These are phyloP conservation scores for Musa itinerans DNA, from an alignment of 176 grass and related monocot species.

Conservation along the genomic window DNA sequence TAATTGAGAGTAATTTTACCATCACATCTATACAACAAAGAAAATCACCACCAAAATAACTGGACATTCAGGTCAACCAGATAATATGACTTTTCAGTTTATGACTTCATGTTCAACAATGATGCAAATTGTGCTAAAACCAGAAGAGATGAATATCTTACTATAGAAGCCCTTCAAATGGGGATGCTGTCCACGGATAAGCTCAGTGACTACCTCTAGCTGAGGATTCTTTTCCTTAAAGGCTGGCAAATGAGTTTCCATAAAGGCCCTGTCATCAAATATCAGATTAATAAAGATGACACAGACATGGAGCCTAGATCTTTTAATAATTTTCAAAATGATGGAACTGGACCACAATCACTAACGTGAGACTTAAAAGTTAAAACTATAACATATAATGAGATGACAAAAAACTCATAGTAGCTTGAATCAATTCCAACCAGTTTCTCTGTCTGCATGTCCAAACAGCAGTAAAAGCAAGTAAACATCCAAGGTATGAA, in stretches of 20 bases:
- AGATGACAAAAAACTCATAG: not conserved
- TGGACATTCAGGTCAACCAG: not conserved
- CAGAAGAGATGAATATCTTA: constrained; percentile 34
- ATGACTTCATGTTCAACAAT: not conserved
- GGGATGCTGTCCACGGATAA: constrained; percentile 69
- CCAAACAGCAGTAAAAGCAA: not conserved
- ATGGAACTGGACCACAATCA: not conserved
- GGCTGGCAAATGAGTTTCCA: constrained; percentile 60
- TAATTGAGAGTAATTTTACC: too few species aligned
- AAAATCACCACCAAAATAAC: not conserved
- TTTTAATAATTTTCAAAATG: not conserved
- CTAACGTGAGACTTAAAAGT: not conserved
- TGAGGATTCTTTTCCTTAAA: constrained; percentile 71
- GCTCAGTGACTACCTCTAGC: constrained; percentile 49
- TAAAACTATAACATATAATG: not conserved
- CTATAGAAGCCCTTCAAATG: constrained; percentile 87
- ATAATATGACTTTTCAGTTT: not conserved
- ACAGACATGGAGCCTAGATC: not conserved
- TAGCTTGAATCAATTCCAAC: not conserved
- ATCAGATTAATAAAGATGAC: not conserved
- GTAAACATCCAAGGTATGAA: not conserved
- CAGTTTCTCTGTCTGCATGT: not conserved
- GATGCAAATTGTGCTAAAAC: not conserved
- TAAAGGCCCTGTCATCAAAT: constrained; percentile 54
- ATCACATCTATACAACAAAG: not conserved